A percentile compares a stretch with the other conserved stretches of the same genome.
phyloP scores from a whole-genome alignment of 176 grass and related monocot genomes.

The Cocos nucifera region DNA sequence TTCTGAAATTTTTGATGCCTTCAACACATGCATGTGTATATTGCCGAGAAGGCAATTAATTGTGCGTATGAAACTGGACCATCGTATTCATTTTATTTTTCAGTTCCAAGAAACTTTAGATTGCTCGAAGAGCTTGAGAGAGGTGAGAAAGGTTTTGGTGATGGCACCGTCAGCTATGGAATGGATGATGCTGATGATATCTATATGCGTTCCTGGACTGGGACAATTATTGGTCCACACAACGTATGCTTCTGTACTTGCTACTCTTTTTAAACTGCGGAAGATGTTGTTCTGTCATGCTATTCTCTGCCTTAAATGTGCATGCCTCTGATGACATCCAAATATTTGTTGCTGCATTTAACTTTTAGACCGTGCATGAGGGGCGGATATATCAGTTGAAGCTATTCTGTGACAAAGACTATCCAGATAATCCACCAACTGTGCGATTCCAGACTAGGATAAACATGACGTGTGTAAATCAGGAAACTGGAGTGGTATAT shows the following conservation, averaged over 20 bases:
- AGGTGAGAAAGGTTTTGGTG: slow-evolving; percentile 78
- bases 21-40: too few relatives aligned
- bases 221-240: slow-evolving; percentile 65
- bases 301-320: too few relatives aligned
- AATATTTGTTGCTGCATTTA: neutral
- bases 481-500: slow-evolving; percentile 60
- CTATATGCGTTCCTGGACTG: slow-evolving; percentile 80
- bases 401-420: slow-evolving; percentile 59
- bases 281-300: too few relatives aligned
- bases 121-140: slow-evolving; percentile 71
- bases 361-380: slow-evolving; percentile 64
- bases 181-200: slow-evolving; percentile 90
- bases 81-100: too few relatives aligned
- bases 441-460: slow-evolving; percentile 60
- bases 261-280: too few relatives aligned
- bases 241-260: slow-evolving; percentile 32
- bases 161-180: slow-evolving; percentile 84
- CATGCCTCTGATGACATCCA: too few relatives aligned
- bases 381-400: slow-evolving; percentile 75
- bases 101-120: slow-evolving; percentile 83
- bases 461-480: slow-evolving; percentile 60
- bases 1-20: too few relatives aligned
- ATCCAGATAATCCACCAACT: slow-evolving; percentile 67
- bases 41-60: too few relatives aligned
- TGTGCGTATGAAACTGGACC: too few relatives aligned